Base-by-base conservation (phyloP, 768 basidiomycete genomes). In the Amanita inopinata region DNA sequence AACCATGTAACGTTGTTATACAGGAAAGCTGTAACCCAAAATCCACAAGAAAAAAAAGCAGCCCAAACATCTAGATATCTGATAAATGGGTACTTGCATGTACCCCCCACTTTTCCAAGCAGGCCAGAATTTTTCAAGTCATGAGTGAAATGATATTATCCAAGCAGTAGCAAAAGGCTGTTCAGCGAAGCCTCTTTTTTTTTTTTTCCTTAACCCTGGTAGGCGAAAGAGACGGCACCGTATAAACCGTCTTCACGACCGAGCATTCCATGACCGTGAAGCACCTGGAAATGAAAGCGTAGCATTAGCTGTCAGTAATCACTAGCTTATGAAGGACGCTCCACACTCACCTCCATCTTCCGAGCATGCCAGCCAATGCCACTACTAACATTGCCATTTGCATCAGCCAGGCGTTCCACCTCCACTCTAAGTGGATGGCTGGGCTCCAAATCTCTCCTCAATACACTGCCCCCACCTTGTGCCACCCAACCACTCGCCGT, bases 281-380 rank as follows among this genome's bases (percentile, higher is more conserved):
- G 60, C 17, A 97, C 70, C 84, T 87, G 45, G 15, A 38, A 20
- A 28, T n/a, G n/a, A 28, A 28, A 28, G 27, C 24, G 47, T 30
- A 32, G 38, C n/a, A 35, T 33, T 37, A 23, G 28, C 10, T 51
- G 35, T 30, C 23, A 39, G 22, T 20, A 24, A 43, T 11, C 20
- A 47, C 39, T 1, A 23, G 11, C 22, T n/a, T 25, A 39, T 19
- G 35, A 38, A 5, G 27, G 8, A 48, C 6, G 3, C 22, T 5
- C n/a, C 12, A 32, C 23, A 64, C 81, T 44, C 53, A 89, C 87
- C 76, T 96, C 92, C 88, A 96, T 91, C 65, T 99, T 99, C 45
- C 93, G 66, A 15, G 87, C 80, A 62, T 96, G 91, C 92, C 93
- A 98, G 0, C 94, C 94, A 4, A 94, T 76, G 3, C 83, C 85